Conservation (phyloP, 257 asterid genomes). For the Ligustrum vulgare region DNA sequence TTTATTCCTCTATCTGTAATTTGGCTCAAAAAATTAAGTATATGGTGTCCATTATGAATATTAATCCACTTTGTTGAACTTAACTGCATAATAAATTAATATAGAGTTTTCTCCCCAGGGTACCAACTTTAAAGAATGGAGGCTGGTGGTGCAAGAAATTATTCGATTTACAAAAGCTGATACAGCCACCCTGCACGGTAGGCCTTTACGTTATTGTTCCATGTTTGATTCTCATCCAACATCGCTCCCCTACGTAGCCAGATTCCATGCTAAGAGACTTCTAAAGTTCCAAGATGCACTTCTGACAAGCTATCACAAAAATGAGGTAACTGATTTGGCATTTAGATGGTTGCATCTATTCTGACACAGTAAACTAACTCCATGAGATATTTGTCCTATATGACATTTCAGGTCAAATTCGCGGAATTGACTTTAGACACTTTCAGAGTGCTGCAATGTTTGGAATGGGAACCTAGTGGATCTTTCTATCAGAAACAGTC, state of each 20-base stretch:
- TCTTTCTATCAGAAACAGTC: conserved; percentile 66
- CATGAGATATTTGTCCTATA: neutral
- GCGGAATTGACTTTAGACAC: conserved; percentile 92
- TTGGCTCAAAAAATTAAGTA: neutral
- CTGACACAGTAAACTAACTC: conserved; percentile 18
- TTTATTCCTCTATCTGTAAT: neutral
- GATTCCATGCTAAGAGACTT: conserved; percentile 93
- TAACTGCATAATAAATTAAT: conserved; percentile 28
- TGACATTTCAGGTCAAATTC: conserved; percentile 72
- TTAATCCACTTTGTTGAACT: conserved; percentile 21
- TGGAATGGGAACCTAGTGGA: conserved; percentile 98
- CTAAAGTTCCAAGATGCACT: conserved; percentile 85
- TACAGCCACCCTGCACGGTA: conserved; percentile 42
- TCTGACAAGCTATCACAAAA: conserved; percentile 82
- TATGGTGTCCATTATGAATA: neutral
- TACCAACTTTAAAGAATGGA: conserved; percentile 96
- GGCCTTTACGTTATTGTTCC: conserved; percentile 81
- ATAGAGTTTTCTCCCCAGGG: conserved; percentile 42
- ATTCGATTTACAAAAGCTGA: conserved; percentile 69
- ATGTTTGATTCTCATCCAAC: conserved; percentile 74
- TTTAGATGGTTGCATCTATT: neutral
- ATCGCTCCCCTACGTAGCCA: conserved; percentile 77
- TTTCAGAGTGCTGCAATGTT: conserved; percentile 91
- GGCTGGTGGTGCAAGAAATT: conserved; percentile 83
- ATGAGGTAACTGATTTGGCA: conserved; percentile 56